Evolutionary conservation across 2,329 filamentous ascomycete species (phyloP), one percentile per base, ranked within the genome.

Genomic region (Xylaria sp.): DNA sequence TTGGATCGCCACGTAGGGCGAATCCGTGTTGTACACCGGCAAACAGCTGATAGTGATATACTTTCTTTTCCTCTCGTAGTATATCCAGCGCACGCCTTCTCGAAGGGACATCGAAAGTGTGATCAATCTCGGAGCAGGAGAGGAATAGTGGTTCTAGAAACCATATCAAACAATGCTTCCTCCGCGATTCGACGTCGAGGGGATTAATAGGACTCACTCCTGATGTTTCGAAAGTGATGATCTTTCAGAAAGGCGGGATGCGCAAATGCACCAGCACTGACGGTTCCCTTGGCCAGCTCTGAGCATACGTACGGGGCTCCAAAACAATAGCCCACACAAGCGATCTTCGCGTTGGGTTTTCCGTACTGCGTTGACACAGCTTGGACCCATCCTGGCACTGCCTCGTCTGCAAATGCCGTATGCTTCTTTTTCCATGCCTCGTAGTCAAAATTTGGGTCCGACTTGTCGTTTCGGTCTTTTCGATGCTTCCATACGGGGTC

Each of bases 21-120:
- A 91, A 92, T 0, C 89, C 89, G 74, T 91, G 90, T 66, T 81
- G 78, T 17, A 90, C 86, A 42, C 84, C 84, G 27, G 83, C 83
- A 80, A 88, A 92, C 22, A 92, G 79, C 74, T 85, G 88, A 69
- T 90, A 81, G 73, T 92, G 88, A 76, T 88, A 92, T 1, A 84
- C 69, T 69, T 81, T 82, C 45, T 78, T 74, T 31, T 75, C 73
- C 27, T 74, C 74, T 49, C 78, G 77, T 55, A 85, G 72, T 36
- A 84, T 79, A 25, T 84, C 81, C 0, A 83, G 47, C 1, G 82
- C 82, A 45, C 74, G 76, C 15, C 78, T 76, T n/a, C 83, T 74
- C 0, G 76, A 73, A 27, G 78, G 75, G 1, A 76, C 69, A 22
- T 75, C 68, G 59, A 85, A 85, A 0, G 80, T 81, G 51, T 81